Base-by-base conservation (phyloP, 805 yeast species). In the Kregervanrija fluxuum region DNA sequence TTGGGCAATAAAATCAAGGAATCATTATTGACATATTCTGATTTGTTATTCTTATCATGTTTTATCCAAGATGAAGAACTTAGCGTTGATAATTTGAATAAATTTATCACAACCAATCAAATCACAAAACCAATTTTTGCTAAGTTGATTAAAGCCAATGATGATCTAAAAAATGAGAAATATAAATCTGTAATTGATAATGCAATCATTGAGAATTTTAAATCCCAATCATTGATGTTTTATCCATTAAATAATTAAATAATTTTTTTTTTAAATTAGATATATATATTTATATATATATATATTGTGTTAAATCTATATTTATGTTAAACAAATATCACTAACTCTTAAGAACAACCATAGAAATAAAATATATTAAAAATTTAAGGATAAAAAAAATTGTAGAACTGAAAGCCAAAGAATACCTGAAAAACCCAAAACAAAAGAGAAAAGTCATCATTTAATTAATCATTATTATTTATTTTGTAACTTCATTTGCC, bases 201-300 rank as follows among this genome's bases (percentile, higher is more conserved):
- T 11, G 8, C 41, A 3, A 14, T 53, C 3, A 13, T 15, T 8
- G 49, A 48, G 11, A 48, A 45, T 35, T 51, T 33, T 34, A 51
- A 53, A 16, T 47, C 37, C 10, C 50, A 43, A 17, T 42, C 33
- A 3, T 40, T 54, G 35, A 38, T 53, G 32, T 54, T 42, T 16
- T 49, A 49, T 22, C 57, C 57, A 8, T 31, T 53, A 31, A 36
- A 22, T 22, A 6, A 22, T 22, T 22, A 22, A 22, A 2, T 22
- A 22, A 22, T 5, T 5, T 5, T 22, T 22, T 22, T 17, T 17
- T 17, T 17, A 17, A 17, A 17, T 17, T 17, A 17, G n/a, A n/a
- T n/a, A n/a, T n/a, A n/a, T n/a, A n/a, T n/a, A n/a, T n/a, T n/a
- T 17, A 17, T 17, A 17, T 22, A 6, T 22, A 6, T 22, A 22